These are phyloP conservation scores for Pythium brassicae DNA, from an alignment of 352 stramenopile species.

Conservation along the genomic window DNA sequence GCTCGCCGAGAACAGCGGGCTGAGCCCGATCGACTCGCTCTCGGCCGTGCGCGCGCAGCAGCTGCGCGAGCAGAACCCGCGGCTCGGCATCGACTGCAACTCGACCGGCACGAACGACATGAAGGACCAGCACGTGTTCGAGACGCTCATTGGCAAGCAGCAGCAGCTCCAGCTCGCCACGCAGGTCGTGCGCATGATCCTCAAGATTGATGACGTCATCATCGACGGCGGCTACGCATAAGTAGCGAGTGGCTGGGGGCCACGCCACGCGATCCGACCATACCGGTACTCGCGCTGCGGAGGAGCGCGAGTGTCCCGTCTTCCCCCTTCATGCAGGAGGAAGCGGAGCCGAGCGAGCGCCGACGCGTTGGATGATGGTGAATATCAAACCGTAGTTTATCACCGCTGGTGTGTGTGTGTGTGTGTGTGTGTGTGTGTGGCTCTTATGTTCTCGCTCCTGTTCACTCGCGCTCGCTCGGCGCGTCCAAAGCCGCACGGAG, in stretches of 20 bases:
- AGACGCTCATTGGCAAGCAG: conserved; percentile 99
- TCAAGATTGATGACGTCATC: conserved; percentile 99
- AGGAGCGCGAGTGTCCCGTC: too few relatives aligned
- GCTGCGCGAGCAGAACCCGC: conserved; percentile 93
- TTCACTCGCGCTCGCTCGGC: neutral
- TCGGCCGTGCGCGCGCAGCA: conserved; percentile 95
- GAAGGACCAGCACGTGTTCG: conserved; percentile 98
- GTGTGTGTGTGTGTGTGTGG: conserved; percentile 1
- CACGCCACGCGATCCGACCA: too few relatives aligned
- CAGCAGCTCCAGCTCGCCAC: conserved; percentile 99
- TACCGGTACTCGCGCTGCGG: too few relatives aligned
- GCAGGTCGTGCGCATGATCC: conserved; percentile 99
- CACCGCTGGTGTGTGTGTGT: conserved; percentile 6
- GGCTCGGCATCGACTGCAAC: conserved; percentile 97
- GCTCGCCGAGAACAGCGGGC: conserved; percentile 98
- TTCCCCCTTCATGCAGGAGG: too few relatives aligned
- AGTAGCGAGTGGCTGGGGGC: conserved; percentile 1
- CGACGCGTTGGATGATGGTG: conserved; percentile 10
- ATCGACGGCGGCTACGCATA: conserved; percentile 90
- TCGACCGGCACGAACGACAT: conserved; percentile 94
- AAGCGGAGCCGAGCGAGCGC: neutral
- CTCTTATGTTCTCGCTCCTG: neutral
- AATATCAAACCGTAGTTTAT: conserved; percentile 13
- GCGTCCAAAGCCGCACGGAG: conserved; percentile 10
- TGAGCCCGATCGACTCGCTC: conserved; percentile 97